Evolutionary conservation across 2,329 filamentous ascomycete species (phyloP), one percentile per base, ranked within the genome.

Genomic region (Setomelanomma holmii): DNA sequence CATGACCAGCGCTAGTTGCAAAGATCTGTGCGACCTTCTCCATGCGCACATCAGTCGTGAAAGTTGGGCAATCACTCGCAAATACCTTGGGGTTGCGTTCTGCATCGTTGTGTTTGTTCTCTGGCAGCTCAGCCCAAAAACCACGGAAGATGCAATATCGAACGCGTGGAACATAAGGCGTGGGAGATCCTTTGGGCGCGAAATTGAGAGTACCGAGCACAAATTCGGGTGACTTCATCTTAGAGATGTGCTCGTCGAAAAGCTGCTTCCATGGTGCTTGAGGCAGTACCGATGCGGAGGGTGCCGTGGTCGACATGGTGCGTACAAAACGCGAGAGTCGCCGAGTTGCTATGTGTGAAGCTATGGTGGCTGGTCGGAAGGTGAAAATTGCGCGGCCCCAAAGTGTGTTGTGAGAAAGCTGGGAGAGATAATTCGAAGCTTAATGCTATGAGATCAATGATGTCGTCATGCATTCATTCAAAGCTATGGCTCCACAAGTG

Each of bases 41-140:
- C 91, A 96, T 96, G 40, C 93, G 85, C 7, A 85, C 85, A 73
- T 98, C 95, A 0, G 92, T 96, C 1, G 93, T 96, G 67, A 97
- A 88, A 1, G 89, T 88, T 3, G 89, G 84, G 63, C 93, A 78
- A 60, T 98, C 92, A 63, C 86, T 91, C 66, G 89, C 87, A 69
- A 85, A 96, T 1, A 84, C 76, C 5, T 77, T 62, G 4, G 89
- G 87, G 73, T 97, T 97, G 56, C 81, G 80, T 57, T 86, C 81
- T 3, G 90, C 89, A 27, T 84, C 78, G 74, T 95, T 93, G 73
- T 87, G 86, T 38, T 86, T 83, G 75, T 93, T 90, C 45, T 80
- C 80, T 4, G 89, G 87, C 1, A 96, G 79, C 49, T 83, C 82
- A 0, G 86, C 87, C 85, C 90, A 96, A 77, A 96, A 87, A 62